Evolutionary conservation across 257 asterid species (phyloP), one percentile per base, ranked within the genome.

Genomic region (Henckelia pumila): DNA sequence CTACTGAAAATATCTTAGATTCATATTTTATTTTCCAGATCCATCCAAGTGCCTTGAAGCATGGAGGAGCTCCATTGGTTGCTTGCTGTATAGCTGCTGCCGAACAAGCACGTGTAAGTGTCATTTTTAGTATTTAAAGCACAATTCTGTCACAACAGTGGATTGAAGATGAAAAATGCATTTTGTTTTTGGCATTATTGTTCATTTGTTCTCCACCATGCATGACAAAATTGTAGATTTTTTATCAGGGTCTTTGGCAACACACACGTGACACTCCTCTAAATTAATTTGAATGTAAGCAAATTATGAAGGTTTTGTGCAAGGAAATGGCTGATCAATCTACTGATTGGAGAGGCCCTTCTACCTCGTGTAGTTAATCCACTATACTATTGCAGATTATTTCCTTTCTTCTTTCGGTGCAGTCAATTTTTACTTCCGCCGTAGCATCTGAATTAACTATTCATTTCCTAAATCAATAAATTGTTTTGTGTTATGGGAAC

Each of bases 31-130:
- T 64, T 62, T 71, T 75, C 65, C 83, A 93, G 99, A 88, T 93
- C 79, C 97, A 93, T 84, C 99, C 99, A 58, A 76, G 99, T 77
- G 95, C 96, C 60, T 74, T 81, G 79, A 87, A 90, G 82, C 90
- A 86, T 73, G 99, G 97, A 66, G 99, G 97, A 78, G 63, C 66
- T 71, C 95, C 97, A 26, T 75, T 93, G 76, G 77, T 90, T 53
- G 91, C 96, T 65, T 84, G 95, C 78, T 90, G 99, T 70, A 76
- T 88, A 70, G 69, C 90, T 44, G 99, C 99, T 73, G 96, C 96
- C 1, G 87, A 86, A 82, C 90, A 84, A 79, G 92, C 97, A 64
- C 84, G 80, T 70, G 99, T 90, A 82, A 90, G 99, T 81, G 68
- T 60, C 71, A 17, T 47, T 66, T 29, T 47, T 24, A 62, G 35